These are phyloP conservation scores for Acer yangbiense DNA, from an alignment of 345 rosid genomes.

Conservation along the genomic window DNA sequence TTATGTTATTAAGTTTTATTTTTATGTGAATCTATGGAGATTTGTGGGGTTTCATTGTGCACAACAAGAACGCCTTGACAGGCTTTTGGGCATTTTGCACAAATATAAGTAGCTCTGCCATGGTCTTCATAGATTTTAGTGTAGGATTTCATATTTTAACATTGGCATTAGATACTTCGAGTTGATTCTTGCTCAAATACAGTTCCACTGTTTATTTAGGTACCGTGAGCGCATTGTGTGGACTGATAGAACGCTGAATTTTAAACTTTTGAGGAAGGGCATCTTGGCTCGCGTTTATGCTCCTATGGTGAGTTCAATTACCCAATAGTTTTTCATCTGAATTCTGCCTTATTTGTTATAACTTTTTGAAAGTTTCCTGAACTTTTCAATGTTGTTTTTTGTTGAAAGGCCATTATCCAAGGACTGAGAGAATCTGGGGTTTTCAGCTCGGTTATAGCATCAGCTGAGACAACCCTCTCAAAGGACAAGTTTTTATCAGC, in stretches of 20 bases:
- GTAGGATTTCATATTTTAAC: neutral
- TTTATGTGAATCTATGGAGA: constrained; percentile 1
- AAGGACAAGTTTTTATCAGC: constrained; percentile 35
- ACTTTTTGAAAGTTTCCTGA: constrained; percentile 9
- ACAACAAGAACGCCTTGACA: neutral
- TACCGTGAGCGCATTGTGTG: constrained; percentile 79
- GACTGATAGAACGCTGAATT: constrained; percentile 57
- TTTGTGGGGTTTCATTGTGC: neutral
- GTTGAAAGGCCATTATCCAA: constrained; percentile 65
- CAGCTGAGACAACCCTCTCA: constrained; percentile 38
- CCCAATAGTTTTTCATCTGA: neutral
- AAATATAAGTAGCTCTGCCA: neutral
- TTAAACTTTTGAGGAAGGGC: constrained; percentile 77
- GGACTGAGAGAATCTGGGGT: constrained; percentile 76
- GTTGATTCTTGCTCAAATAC: neutral
- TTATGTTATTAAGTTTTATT: constrained; percentile 4
- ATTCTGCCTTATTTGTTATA: neutral
- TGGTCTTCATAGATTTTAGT: neutral
- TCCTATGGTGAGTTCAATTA: constrained; percentile 69
- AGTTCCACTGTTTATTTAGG: constrained; percentile 39
- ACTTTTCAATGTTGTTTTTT: neutral
- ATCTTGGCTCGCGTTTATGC: constrained; percentile 75
- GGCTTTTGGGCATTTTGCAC: neutral
- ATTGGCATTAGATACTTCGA: neutral
- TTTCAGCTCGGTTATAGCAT: constrained; percentile 53